Conservation (phyloP, 129 eudicot genomes). For the Smallanthus sonchifolius region DNA sequence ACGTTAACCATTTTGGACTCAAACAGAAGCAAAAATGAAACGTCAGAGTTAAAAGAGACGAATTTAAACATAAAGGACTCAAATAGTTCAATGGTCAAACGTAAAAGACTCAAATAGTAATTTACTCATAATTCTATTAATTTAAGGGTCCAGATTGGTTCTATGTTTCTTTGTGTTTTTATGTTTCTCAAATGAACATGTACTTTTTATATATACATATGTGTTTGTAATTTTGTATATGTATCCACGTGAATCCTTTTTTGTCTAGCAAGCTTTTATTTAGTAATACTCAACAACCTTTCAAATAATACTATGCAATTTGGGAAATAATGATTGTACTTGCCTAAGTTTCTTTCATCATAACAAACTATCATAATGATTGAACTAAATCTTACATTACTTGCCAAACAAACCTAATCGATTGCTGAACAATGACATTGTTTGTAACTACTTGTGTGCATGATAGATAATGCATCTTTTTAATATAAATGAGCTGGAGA, state of each 20-base stretch:
- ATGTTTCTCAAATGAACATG: background rate
- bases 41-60: too few species aligned
- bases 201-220: background rate
- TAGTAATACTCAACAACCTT: conserved; percentile 29
- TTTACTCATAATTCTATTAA: background rate
- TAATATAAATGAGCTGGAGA: background rate
- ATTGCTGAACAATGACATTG: conserved; percentile 16
- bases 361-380: conserved; percentile 39
- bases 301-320: conserved; percentile 23
- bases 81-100: too few species aligned
- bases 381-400: conserved; percentile 25
- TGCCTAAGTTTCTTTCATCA: conserved; percentile 32
- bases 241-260: conserved; percentile 6
- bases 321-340: conserved; percentile 25
- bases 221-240: background rate
- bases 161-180: background rate
- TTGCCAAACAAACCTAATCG: conserved; percentile 35
- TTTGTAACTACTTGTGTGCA: background rate
- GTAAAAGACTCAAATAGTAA: too few species aligned
- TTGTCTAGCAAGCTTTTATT: conserved; percentile 14
- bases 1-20: too few species aligned
- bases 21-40: too few species aligned
- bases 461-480: background rate
- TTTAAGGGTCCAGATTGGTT: background rate
- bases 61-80: too few species aligned